Base-by-base conservation (phyloP, 108 stramenopile species). In the Cylindrotheca fusiformis region DNA sequence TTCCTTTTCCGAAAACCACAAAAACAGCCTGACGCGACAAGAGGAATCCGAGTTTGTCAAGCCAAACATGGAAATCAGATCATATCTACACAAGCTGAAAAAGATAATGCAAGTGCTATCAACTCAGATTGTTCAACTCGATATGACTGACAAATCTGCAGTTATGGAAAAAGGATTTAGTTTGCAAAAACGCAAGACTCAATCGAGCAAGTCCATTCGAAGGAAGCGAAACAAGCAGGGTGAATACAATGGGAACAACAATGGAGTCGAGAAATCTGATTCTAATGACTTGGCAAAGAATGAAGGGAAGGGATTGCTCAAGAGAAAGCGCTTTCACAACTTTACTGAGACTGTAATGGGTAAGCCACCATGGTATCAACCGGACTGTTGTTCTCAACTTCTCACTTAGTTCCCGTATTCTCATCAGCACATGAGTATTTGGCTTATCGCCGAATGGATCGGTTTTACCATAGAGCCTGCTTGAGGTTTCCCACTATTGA, bases 381-480 rank as follows among this genome's bases (percentile, higher is more conserved):
- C 10, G 36, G 10, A 41, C 36, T 41, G 36, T 41, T 41, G 36
- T 41, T n/a, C n/a, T n/a, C 36, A 10, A 14, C 36, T 41, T 41
- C 14, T 41, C 14, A 6, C 6, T 41, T 41, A 10, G 36, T 41
- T 41, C 36, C 14, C 36, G 10, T 41, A 41, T 41, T 41, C 10
- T 14, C 14, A 6, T 10, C 36, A 41, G 36, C 91, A 18, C 91
- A 92, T 48, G 86, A 92, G 25, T 92, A 70, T 56, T 48, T 88
- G 0, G 68, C 86, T 0, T 87, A 73, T 48, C 69, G 91, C 14
- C 65, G 91, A 27, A 12, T 92, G 31, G 86, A 88, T 54, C 75
- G 87, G 23, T 58, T 92, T 27, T 88, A 82, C 57, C 91, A 92
- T 69, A 77, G 86, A 32, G 81, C 83, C 20, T 86, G 87, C 8